Base-by-base conservation (phyloP, 1,284 basidiomycete species). In the Apiotrichum brassicae region DNA sequence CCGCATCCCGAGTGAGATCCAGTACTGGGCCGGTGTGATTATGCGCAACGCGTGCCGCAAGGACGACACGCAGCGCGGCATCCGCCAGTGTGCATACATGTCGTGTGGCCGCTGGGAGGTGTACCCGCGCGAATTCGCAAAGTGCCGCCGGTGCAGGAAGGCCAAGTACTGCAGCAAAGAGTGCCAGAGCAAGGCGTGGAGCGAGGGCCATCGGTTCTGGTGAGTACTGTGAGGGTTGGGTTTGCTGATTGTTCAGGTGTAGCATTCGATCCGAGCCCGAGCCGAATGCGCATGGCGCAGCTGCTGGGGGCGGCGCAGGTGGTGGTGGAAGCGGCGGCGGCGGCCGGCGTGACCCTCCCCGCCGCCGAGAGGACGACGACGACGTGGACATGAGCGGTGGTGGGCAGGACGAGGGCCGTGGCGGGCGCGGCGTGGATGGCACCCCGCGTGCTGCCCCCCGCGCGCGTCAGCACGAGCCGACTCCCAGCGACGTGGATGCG, bases 31-130 rank as follows among this genome's bases (percentile, higher is more conserved):
- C 0, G 92, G 93, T 4, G 94, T 97, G 13, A 97, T 97, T 65
- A 98, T 98, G 94, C 81, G 95, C 46, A 98, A 98, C 68, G 94
- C 95, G 7, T 98, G 94, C 74, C 79, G 94, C 68, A 98, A 98
- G 77, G 94, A 98, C 66, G 93, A 97, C 55, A 82, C 78, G 42
- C 76, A 86, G 38, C 91, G 91, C 53, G 95, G 95, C 4, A 93
- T 97, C 57, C 76, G 94, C 52, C 95, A 97, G 71, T 98, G 94
- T 77, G 95, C 95, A 5, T 95, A 97, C 70, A 97, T 95, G 90
- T 79, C 87, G 41, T 98, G 95, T 64, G 94, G 94, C 0, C 82
- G 82, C 60, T 97, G 94, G 95, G 94, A 98, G 72, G 77, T 80
- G 20, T 90, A 83, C 62, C 89, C 94, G 5, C 81, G 93, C 28